These are phyloP conservation scores for Solanum piurae DNA, from an alignment of 257 asterid species.

Conservation along the genomic window DNA sequence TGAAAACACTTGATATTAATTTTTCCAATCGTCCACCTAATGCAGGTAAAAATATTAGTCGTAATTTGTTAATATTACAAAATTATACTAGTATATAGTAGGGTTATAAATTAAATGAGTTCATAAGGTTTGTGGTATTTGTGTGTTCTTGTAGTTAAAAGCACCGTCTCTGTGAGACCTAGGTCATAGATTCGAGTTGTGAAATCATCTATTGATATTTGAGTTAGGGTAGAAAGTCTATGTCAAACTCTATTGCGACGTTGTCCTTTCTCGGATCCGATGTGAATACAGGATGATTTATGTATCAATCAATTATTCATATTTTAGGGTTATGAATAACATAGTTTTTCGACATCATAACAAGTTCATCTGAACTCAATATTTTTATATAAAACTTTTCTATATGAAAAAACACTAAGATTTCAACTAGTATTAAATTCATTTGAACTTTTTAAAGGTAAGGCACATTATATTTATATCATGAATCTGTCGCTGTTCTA, in stretches of 20 bases:
- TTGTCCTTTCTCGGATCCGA: fast-evolving
- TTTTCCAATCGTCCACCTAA: slow-evolving; percentile 32
- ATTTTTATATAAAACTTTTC: neutral
- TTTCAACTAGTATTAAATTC: neutral
- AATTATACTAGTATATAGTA: neutral
- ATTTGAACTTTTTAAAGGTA: neutral
- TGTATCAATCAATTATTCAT: neutral
- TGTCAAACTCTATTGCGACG: neutral
- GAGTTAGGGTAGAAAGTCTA: neutral
- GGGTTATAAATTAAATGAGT: neutral
- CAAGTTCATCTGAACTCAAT: neutral
- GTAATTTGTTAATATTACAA: neutral
- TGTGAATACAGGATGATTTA: neutral
- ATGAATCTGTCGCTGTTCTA: neutral
- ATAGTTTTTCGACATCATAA: fast-evolving
- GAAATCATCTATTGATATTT: neutral
- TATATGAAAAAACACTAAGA: neutral
- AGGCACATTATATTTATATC: neutral
- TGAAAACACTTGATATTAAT: slow-evolving; percentile 28
- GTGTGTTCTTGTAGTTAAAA: neutral
- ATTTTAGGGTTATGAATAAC: neutral
- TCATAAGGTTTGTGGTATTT: neutral
- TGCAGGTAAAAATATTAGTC: slow-evolving; percentile 14
- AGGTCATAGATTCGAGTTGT: neutral
- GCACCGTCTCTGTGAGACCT: neutral